Evolutionary conservation across 345 rosid species (phyloP), one percentile per base, ranked within the genome.

Genomic region (Aquilaria sinensis): DNA sequence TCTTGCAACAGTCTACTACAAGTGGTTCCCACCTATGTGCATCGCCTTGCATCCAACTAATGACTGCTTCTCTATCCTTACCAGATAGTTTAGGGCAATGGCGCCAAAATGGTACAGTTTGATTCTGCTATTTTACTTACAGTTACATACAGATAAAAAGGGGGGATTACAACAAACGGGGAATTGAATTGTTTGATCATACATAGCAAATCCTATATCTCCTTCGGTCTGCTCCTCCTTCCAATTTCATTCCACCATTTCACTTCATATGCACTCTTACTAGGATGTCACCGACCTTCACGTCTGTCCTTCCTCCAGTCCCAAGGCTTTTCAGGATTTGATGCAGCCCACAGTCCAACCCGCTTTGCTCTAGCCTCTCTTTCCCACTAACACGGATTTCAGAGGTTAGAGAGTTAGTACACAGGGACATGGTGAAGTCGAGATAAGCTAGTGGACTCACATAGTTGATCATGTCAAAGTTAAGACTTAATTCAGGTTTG

Each of bases 271-370:
- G 8, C 8, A 54, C 7, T 14, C 12, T 56, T 12, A 2, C 10
- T 5, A 62, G 6, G 49, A 37, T 14, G 31, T 69, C 62, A 71
- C 67, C 72, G 49, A 10, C 75, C 79, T 65, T 75, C 75, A 5
- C 89, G 85, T 67, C 71, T 90, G 56, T 82, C 67, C 67, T 77
- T 85, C 57, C 97, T 81, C 86, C 96, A 87, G 23, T 90, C 89
- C 96, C 98, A 93, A 58, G 97, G 97, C 69, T 83, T 70, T 65
- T 86, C 83, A 2, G 90, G 98, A 65, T 88, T 84, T 4, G 87
- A 31, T 16, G 81, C 75, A 50, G 90, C 92, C 98, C 98, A 93
- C 67, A 90, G 70, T 5, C 92, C 97, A 1, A 82, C 59, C 31
- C 90, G 77, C 54, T 82, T 83, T 12, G 75, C 81, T 29, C 86